These are phyloP conservation scores for Dryadomyces quercivorus DNA, from an alignment of 2,329 filamentous ascomycete species.

Conservation along the genomic window DNA sequence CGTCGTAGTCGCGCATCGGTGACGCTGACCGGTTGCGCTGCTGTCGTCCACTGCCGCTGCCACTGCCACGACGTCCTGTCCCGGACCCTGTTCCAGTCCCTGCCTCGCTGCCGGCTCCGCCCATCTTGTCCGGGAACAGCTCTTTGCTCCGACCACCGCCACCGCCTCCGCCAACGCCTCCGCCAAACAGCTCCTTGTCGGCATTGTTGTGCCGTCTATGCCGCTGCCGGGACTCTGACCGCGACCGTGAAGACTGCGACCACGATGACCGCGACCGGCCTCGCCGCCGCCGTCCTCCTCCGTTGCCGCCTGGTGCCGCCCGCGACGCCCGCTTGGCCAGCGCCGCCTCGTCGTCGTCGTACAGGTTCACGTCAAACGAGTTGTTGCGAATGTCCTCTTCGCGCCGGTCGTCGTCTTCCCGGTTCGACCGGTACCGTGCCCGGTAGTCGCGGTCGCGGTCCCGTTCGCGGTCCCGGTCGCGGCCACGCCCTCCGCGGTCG, in stretches of 20 bases:
- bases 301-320: slow-evolving; percentile 8
- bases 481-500: slow-evolving; percentile 43
- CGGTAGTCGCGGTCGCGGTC: slow-evolving; percentile 7
- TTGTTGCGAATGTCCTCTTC: slow-evolving; percentile 36
- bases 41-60: neutral
- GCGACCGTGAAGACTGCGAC: slow-evolving; percentile 3
- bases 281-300: slow-evolving; percentile 14
- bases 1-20: slow-evolving; percentile 22
- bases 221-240: slow-evolving; percentile 3
- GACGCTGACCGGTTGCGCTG: slow-evolving; percentile 41
- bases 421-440: slow-evolving; percentile 16
- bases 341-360: slow-evolving; percentile 35
- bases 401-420: slow-evolving; percentile 29
- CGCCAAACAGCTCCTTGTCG: slow-evolving; percentile 6
- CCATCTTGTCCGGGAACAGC: slow-evolving; percentile 8
- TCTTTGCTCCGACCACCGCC: neutral
- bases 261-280: slow-evolving; percentile 1
- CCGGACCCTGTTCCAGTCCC: too few species aligned
- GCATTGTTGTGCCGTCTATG: slow-evolving; percentile 25
- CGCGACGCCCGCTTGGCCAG: slow-evolving; percentile 19
- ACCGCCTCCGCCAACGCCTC: neutral
- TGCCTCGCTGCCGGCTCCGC: neutral
- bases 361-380: slow-evolving; percentile 59
- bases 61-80: slow-evolving; percentile 30
- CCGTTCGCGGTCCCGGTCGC: slow-evolving; percentile 17